Base-by-base conservation (phyloP, 2,329 filamentous ascomycete species). In the Penicillium sp. region DNA sequence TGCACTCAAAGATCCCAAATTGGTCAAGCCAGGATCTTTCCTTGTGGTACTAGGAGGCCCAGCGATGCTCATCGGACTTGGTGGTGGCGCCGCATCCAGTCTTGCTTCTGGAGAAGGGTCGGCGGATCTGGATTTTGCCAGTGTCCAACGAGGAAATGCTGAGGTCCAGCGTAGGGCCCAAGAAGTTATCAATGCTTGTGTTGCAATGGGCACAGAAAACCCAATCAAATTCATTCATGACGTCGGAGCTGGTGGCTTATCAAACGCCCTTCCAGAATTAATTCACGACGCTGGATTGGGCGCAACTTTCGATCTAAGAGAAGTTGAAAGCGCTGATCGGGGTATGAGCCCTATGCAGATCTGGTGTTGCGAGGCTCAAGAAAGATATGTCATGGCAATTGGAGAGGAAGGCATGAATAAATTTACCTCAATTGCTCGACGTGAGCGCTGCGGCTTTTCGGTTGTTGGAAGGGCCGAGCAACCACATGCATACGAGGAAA, bases 221-320 rank as follows among this genome's bases (percentile, higher is more conserved):
- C 94, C 94, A 0, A 97, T 99, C 64, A 88, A 90, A 56, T 93
- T 97, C 77, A 97, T 99, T 62, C 94, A 99, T 71, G 94, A 99
- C 69, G 94, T 99, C 47, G 94, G 94, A 60, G 94, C 94, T 51
- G 94, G 94, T 66, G 94, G 94, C 59, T 77, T 92, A 30, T 91
- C 88, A 1, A 88, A 88, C 63, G 92, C 91, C 33, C 79, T 97
- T 16, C 91, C 93, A 8, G 91, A 96, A 71, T 80, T 97, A 48
- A 91, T 96, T 43, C 89, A 95, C 65, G 94, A 99, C 71, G 91
- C 93, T 48, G 91, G 91, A 1, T 88, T 90, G 53, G 94, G 94
- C 56, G 94, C 92, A 51, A 87, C 85, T 47, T 97, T 99, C 63
- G 93, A 99, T 73, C 81, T 99, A n/a, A 86, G 94, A 61, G 90